Conservation (phyloP, 2,329 filamentous ascomycete genomes). For the Arthroderma uncinatum region DNA sequence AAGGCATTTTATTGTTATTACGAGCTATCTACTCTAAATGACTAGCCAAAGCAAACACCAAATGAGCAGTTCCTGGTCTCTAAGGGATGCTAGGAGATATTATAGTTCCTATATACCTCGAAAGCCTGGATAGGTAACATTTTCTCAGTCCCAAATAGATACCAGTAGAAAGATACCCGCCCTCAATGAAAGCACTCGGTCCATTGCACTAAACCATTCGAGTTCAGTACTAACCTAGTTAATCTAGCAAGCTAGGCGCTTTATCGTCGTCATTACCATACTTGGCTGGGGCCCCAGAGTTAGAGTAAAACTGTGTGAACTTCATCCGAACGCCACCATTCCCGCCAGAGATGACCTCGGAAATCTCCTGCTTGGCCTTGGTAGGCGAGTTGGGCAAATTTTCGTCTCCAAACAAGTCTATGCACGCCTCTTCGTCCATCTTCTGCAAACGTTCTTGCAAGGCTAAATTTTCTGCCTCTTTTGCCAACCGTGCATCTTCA, state of each 20-base stretch:
- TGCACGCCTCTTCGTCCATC: constrained; percentile 15
- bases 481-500: constrained; percentile 19
- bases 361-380: background rate
- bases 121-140: background rate
- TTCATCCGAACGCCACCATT: constrained; percentile 6
- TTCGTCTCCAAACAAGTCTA: constrained; percentile 15
- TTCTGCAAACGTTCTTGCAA: constrained; percentile 13
- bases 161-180: background rate
- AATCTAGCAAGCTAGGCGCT: constrained; percentile 10
- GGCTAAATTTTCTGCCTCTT: constrained; percentile 11
- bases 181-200: background rate
- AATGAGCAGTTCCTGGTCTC: background rate
- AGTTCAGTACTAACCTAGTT: too few species aligned
- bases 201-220: background rate
- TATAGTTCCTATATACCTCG: background rate
- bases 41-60: background rate
- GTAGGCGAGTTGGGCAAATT: background rate
- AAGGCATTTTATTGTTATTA: background rate
- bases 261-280: background rate
- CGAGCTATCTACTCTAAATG: background rate
- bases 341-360: background rate
- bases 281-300: background rate
- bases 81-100: background rate
- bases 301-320: constrained; percentile 10
- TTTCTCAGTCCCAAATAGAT: background rate